Evolutionary conservation across 306 rosid species (phyloP).

Genomic region (Vachellia collinsii): DNA sequence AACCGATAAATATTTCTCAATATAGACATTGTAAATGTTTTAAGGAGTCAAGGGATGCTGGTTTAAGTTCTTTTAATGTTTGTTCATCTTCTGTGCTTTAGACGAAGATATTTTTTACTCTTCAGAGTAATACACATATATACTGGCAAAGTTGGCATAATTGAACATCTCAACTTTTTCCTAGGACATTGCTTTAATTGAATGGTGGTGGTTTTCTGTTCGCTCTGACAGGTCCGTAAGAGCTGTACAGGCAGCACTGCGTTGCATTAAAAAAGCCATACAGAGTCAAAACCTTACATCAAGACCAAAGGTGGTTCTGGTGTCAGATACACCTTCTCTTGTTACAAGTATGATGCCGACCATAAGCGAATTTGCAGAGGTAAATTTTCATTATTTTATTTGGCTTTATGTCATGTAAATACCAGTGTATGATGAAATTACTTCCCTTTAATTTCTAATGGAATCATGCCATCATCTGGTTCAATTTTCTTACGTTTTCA

Average conservation of each 20-base stretch:
- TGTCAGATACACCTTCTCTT: constrained; percentile 87
- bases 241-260: constrained; percentile 80
- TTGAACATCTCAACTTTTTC: constrained; percentile 1
- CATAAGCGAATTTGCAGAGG: constrained; percentile 87
- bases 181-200: constrained; percentile 15
- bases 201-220: constrained; percentile 36
- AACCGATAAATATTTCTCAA: not conserved
- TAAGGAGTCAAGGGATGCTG: not conserved
- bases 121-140: constrained; percentile 7
- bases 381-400: constrained; percentile 40
- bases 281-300: constrained; percentile 42
- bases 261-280: constrained; percentile 65
- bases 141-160: not conserved
- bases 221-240: constrained; percentile 67
- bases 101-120: not conserved
- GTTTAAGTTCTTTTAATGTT: not conserved
- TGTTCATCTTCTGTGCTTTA: not conserved
- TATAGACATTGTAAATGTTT: not conserved
- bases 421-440: constrained; percentile 2
- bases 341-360: constrained; percentile 57
- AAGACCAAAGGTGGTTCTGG: constrained; percentile 79
- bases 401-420: constrained; percentile 8
- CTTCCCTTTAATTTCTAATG: constrained; percentile 3
- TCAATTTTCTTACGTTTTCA: not conserved
- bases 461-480: not conserved